Percentiles rank a stretch among this genome's conserved stretches.
Evolutionary conservation across 768 basidiomycete species (phyloP).

Genomic region (Arthromyces matolae): DNA sequence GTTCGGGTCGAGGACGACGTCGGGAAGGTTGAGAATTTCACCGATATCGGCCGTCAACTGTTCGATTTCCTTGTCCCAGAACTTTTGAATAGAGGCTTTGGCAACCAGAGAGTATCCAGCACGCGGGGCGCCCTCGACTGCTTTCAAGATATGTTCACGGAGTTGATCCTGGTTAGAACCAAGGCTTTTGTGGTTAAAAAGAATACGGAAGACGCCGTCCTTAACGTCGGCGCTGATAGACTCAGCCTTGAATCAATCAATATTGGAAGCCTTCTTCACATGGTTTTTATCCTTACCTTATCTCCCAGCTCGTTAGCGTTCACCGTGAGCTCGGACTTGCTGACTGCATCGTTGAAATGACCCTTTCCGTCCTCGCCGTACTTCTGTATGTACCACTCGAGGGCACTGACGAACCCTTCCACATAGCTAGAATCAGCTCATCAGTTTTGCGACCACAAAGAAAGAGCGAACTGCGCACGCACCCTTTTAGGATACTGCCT

Average conservation of each 20-base stretch:
- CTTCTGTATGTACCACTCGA: constrained; percentile 26
- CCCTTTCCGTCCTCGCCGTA: constrained; percentile 33
- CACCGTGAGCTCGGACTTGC: constrained; percentile 30
- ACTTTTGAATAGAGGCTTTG: constrained; percentile 29
- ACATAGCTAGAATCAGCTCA: constrained; percentile 27
- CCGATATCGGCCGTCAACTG: constrained; percentile 26
- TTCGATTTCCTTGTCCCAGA: constrained; percentile 29
- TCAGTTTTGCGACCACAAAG: not conserved
- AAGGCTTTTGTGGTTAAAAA: constrained; percentile 30
- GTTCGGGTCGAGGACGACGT: constrained; percentile 35
- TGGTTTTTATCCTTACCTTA: constrained; percentile 11
- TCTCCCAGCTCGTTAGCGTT: constrained; percentile 31
- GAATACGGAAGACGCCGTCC: constrained; percentile 38
- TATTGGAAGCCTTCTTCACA: not conserved
- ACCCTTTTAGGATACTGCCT: constrained; percentile 26
- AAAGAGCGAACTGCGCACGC: not conserved
- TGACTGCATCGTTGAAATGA: constrained; percentile 37
- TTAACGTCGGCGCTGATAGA: constrained; percentile 32
- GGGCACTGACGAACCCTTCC: constrained; percentile 31
- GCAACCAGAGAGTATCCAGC: constrained; percentile 26
- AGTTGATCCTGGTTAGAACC: constrained; percentile 29
- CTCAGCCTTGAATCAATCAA: no score
- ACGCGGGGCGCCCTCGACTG: constrained; percentile 31
- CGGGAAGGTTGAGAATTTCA: constrained; percentile 24
- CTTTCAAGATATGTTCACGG: constrained; percentile 24